Percentiles rank a stretch among this genome's conserved stretches.
phyloP scores from a whole-genome alignment of 441 rosid genomes.

The Monsonia emarginata region DNA sequence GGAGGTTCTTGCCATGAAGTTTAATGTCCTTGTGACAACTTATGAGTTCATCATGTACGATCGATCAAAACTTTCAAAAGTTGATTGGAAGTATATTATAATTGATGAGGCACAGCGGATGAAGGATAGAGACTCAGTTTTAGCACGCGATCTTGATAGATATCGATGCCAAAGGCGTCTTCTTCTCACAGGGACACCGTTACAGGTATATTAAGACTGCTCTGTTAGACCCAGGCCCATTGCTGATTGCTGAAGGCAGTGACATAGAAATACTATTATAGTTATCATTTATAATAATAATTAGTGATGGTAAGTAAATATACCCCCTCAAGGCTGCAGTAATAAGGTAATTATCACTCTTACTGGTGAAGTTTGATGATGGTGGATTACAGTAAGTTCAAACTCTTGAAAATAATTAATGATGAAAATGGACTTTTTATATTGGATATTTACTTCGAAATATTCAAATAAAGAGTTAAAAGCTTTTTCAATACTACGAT shows the following conservation, averaged over 20 bases:
- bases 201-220: constrained; percentile 63
- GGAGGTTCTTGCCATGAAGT: constrained; percentile 97
- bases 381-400: background rate
- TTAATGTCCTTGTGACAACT: constrained; percentile 95
- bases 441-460: background rate
- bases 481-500: background rate
- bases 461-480: background rate
- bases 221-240: constrained; percentile 6
- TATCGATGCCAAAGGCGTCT: constrained; percentile 98
- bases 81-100: constrained; percentile 97
- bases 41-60: constrained; percentile 99
- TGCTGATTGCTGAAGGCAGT: background rate
- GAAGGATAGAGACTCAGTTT: constrained; percentile 99
- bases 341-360: background rate
- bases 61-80: constrained; percentile 90
- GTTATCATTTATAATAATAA: background rate
- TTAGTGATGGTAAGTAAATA: no score
- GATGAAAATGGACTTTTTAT: background rate
- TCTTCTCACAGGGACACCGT: constrained; percentile 98
- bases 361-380: background rate
- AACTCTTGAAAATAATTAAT: background rate
- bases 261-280: background rate
- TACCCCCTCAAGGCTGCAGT: background rate
- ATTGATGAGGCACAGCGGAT: constrained; percentile 99
- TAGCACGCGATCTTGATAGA: constrained; percentile 99